Evolutionary conservation across 2,329 filamentous ascomycete genomes (phyloP), one percentile per base, ranked within the genome.

Genomic region (Scedosporium boydii): DNA sequence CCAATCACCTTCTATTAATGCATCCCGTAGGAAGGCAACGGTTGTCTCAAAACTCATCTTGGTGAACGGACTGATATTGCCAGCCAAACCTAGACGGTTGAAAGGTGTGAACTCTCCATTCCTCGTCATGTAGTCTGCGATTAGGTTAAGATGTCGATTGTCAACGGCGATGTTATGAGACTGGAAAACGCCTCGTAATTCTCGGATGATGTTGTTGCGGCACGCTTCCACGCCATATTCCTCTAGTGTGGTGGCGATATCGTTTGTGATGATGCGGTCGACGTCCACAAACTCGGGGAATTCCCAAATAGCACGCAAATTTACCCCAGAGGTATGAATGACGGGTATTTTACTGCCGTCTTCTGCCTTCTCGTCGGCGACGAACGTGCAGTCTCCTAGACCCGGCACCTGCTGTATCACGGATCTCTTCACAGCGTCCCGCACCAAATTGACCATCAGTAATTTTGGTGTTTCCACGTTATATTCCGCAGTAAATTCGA

Each of bases 21-120:
- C 93, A 71, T 98, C 95, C 74, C 90, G 93, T 70, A 99, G 81
- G 80, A 97, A 97, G 0, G 89, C 88, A 46, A 98, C 84, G 2
- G 95, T 99, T 3, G 95, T 99, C 82, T 99, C 95, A 77, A 98
- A 99, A 74, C 91, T 96, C 93, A 98, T 98, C 82, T 98, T 98
- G 76, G 95, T 93, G 69, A 99, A 93, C 0, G 95, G 92, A 67
- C 88, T 93, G 29, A 93, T 88, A 70, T 91, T 93, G 66, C 90
- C 87, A 71, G 86, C 87, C 64, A 99, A 80, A 1, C 93, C 95
- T 71, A 90, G 96, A 58, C 95, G 89, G 76, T 91, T 96, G 78
- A 99, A 99, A 0, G 95, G 88, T 58, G 87, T 89, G 77, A 96
- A 99, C 1, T 86, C 87, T 67, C 95, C 95, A 64, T 87, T 88